These are phyloP conservation scores for Lactarius pseudohatsudake DNA, from an alignment of 768 basidiomycete genomes.

Conservation along the genomic window DNA sequence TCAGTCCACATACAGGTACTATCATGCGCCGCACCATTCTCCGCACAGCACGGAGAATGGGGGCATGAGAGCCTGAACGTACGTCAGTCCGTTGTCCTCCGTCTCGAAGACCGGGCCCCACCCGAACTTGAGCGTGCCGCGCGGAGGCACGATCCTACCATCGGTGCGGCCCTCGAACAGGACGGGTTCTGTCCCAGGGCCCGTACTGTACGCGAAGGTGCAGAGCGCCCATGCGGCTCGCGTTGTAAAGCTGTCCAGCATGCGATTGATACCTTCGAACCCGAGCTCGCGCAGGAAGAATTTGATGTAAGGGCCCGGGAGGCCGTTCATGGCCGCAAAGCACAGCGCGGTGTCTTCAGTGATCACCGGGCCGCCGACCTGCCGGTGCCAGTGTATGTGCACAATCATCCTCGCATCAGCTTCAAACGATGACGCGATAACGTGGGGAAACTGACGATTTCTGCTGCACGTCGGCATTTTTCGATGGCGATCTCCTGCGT, in stretches of 20 bases:
- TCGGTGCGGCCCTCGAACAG: constrained; percentile 86
- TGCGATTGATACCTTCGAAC: constrained; percentile 84
- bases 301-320: constrained; percentile 98
- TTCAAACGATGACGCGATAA: background rate
- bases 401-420: too few relatives aligned
- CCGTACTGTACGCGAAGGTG: constrained; percentile 92
- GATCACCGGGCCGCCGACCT: constrained; percentile 57
- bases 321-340: constrained; percentile 85
- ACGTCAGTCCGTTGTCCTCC: constrained; percentile 78
- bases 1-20: background rate
- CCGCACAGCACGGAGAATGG: background rate
- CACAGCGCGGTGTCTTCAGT: constrained; percentile 96
- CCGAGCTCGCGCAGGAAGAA: constrained; percentile 82
- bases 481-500: constrained; percentile 86
- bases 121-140: constrained; percentile 79
- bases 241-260: constrained; percentile 75
- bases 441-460: constrained; percentile 52
- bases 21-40: background rate
- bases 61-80: constrained; percentile 26
- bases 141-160: constrained; percentile 82
- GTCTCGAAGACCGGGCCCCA: constrained; percentile 92
- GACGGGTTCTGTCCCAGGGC: constrained; percentile 76
- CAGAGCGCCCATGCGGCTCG: constrained; percentile 87
- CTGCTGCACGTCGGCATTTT: constrained; percentile 84
- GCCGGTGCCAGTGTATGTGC: background rate